These are phyloP conservation scores for Clonostachys solani DNA, from an alignment of 2,329 filamentous ascomycete species.

Conservation along the genomic window DNA sequence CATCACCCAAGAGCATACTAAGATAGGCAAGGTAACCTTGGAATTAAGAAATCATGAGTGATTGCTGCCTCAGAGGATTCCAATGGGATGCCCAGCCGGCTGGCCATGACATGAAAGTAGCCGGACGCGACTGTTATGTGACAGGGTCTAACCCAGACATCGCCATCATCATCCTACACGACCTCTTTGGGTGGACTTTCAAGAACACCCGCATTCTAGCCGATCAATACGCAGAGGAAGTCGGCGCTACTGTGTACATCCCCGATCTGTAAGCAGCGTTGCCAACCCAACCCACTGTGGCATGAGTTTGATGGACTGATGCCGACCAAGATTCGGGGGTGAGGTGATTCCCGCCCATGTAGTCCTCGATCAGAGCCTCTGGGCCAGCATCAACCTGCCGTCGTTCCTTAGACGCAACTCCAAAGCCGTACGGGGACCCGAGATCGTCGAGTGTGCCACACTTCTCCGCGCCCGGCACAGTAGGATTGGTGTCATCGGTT, in stretches of 20 bases:
- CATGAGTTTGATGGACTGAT: constrained; percentile 27
- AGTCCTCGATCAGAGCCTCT: no score
- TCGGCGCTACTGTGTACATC: constrained; percentile 39
- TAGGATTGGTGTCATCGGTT: constrained; percentile 39
- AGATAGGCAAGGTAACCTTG: no score
- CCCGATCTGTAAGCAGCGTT: no score
- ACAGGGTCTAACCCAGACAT: constrained; percentile 23
- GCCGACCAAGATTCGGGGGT: no score
- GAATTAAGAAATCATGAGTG: no score
- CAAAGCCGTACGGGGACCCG: no score
- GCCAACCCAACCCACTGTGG: no score
- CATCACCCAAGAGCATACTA: no score
- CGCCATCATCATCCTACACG: constrained; percentile 29
- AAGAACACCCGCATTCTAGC: constrained; percentile 37
- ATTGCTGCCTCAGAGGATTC: constrained; percentile 28
- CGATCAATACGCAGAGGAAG: constrained; percentile 38
- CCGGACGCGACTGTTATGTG: constrained; percentile 25
- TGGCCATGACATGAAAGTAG: constrained; percentile 24
- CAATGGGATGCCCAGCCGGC: constrained; percentile 31
- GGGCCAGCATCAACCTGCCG: no score
- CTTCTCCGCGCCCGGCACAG: constrained; percentile 24
- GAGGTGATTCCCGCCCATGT: no score
- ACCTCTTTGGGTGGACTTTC: constrained; percentile 39
- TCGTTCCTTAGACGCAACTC: no score
- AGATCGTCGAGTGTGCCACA: constrained; percentile 29